Evolutionary conservation across 2,329 filamentous ascomycete species (phyloP).

Genomic region (Colletotrichum abscissum): DNA sequence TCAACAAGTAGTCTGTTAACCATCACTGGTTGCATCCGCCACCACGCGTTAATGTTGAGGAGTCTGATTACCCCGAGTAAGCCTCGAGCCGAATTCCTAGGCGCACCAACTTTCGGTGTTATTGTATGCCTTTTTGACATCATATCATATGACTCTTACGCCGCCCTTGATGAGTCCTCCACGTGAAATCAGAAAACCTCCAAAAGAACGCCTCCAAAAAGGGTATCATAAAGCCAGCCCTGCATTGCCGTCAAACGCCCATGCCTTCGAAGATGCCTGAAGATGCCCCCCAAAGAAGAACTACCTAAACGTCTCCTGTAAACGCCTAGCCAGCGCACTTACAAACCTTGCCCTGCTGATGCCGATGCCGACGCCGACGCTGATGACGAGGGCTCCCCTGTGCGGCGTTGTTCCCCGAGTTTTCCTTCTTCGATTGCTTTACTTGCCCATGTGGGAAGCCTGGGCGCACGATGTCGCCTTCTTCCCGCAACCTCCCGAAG

Average conservation of each 20-base stretch:
- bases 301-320: neutral
- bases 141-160: constrained; percentile 4
- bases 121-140: neutral
- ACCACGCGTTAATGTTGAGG: neutral
- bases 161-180: neutral
- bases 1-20: neutral
- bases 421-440: constrained; percentile 38
- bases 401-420: constrained; percentile 6
- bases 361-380: neutral
- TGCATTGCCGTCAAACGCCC: constrained; percentile 1
- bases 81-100: neutral
- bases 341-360: neutral
- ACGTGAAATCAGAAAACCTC: neutral
- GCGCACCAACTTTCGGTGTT: neutral
- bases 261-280: neutral
- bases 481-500: constrained; percentile 46
- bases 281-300: neutral
- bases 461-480: constrained; percentile 27
- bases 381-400: constrained; percentile 11
- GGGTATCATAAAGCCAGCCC: constrained; percentile 24
- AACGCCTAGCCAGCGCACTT: neutral
- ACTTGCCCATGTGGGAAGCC: constrained; percentile 47
- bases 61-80: neutral
- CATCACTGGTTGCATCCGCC: neutral
- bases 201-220: constrained; percentile 3